Percentiles rank a stretch among this genome's conserved stretches.
These are phyloP conservation scores for Wickerhamiella kurtzmanii DNA, from an alignment of 805 yeast genomes.

Conservation along the genomic window DNA sequence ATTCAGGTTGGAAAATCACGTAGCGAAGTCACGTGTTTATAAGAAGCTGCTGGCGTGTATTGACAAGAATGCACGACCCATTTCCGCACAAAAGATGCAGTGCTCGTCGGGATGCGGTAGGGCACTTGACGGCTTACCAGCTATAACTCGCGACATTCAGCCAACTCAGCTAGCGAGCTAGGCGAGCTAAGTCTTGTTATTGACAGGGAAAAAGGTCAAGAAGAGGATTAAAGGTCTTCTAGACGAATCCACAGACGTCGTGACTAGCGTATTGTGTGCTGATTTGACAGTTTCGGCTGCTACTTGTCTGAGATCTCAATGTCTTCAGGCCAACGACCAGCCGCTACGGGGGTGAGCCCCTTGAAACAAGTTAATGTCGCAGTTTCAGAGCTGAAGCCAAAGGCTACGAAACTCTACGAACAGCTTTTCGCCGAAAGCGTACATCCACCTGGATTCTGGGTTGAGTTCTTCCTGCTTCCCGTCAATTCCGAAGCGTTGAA, in stretches of 20 bases:
- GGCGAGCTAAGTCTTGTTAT: neutral
- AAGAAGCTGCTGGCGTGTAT: too few relatives aligned
- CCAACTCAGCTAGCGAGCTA: neutral
- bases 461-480: constrained; percentile 24
- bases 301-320: neutral
- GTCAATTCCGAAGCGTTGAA: constrained; percentile 15
- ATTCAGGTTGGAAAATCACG: too few relatives aligned
- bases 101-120: neutral
- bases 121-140: neutral
- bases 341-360: constrained; percentile 6
- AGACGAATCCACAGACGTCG: neutral
- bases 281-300: neutral
- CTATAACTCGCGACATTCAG: neutral
- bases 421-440: constrained; percentile 17
- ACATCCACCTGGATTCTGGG: constrained; percentile 25
- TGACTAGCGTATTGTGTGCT: neutral
- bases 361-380: constrained; percentile 20
- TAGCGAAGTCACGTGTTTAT: too few relatives aligned
- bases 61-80: too few relatives aligned
- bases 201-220: neutral
- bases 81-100: neutral
- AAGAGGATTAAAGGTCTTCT: neutral
- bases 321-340: neutral
- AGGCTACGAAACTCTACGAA: constrained; percentile 25
- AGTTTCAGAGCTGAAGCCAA: constrained; percentile 21